Conservation (phyloP, 2,329 filamentous ascomycete genomes). For the Pseudogymnoascus pannorum region DNA sequence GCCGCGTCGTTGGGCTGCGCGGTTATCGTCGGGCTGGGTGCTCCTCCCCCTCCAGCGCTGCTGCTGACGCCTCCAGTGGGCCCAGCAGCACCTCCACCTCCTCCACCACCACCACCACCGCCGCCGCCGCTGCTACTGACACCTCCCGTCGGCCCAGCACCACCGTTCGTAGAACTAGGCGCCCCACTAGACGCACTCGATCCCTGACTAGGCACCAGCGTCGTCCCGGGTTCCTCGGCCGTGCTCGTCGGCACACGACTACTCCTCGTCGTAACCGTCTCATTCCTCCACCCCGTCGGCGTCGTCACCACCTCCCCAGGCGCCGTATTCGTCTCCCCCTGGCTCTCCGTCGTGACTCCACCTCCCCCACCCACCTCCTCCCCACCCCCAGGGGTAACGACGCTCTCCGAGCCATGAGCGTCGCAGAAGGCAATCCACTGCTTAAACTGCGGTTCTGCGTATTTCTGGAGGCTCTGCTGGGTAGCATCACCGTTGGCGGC, state of each 20-base stretch:
- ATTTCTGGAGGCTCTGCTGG: constrained; percentile 14
- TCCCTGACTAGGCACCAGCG: too few relatives aligned
- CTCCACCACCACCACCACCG: neutral
- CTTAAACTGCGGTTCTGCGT: constrained; percentile 19
- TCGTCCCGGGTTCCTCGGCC: neutral
- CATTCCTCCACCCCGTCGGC: neutral
- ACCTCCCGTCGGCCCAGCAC: too few relatives aligned
- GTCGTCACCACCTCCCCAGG: neutral
- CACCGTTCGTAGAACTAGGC: too few relatives aligned
- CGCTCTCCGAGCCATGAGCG: constrained; percentile 13
- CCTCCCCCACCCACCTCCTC: neutral
- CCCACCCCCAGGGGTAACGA: neutral
- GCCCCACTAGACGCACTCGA: too few relatives aligned
- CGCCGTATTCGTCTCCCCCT: neutral
- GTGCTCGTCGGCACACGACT: neutral
- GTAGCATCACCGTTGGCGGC: constrained; percentile 11
- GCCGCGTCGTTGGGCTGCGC: neutral
- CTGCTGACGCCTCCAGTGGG: neutral
- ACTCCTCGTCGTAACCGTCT: neutral
- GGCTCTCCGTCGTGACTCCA: neutral
- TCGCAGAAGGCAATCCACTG: constrained; percentile 24
- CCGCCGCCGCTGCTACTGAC: too few relatives aligned
- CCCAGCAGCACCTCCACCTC: neutral
- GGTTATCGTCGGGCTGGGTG: neutral
- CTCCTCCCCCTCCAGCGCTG: too few relatives aligned